Evolutionary conservation across 2,329 filamentous ascomycete species (phyloP), one percentile per base, ranked within the genome.

Genomic region (Acrodontium crateriforme): DNA sequence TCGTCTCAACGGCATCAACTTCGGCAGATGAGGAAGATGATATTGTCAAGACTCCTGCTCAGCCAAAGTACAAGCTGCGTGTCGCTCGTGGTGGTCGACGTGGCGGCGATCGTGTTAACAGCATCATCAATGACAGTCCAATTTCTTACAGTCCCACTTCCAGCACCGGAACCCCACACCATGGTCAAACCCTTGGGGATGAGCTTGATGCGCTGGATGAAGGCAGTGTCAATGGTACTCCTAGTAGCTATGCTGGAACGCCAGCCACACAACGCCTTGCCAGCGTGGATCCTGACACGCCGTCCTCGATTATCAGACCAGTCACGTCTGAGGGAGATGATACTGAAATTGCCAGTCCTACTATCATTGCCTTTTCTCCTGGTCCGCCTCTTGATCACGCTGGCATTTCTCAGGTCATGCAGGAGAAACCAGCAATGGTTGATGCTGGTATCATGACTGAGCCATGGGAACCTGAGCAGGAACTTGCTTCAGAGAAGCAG

Each of bases 1-100:
- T 79, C 55, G 67, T 82, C 45, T 94, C 84, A 56, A 92, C 84
- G 7, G 84, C 84, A 3, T 94, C 85, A 2, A 87, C 79, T 1
- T 91, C 83, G 16, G 77, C 68, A 3, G 83, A 70, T 36, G 83
- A 92, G 28, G 69, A 73, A 29, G 71, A 67, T 63, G 27, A 40
- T 9, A 29, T 41, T 12, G 50, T 71, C 15, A 71, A 64, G 47
- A 89, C 76, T 9, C 80, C 65, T 33, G 69, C 76, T 27, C 70
- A 77, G 26, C 63, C 70, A 31, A 76, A 75, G 37, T 78, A 81
- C 54, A 78, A 79, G 29, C 63, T 87, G 31, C 76, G 74, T 31
- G 64, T 78, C 33, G 74, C 69, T 46, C 75, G 80, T 28, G 70
- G 69, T 26, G 64, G 69, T 13, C 32, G 19, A 11, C 36, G 58